Conservation (phyloP, 78 protist species). For the Isochrysis galbana region DNA sequence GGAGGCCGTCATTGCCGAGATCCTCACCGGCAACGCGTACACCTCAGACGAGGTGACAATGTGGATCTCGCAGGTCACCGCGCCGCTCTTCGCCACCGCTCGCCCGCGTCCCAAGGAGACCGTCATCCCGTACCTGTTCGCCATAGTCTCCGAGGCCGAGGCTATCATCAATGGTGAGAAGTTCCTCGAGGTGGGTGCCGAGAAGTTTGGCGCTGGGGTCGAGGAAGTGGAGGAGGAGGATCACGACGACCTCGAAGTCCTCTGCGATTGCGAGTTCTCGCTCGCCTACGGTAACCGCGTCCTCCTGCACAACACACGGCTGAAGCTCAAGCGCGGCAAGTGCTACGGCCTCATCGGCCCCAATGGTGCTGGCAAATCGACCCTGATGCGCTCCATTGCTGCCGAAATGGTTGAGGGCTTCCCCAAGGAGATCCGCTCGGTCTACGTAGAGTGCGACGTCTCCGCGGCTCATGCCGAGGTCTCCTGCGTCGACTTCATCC, state of each 20-base stretch:
- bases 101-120: neutral
- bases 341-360: slow-evolving; percentile 61
- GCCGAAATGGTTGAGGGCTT: slow-evolving; percentile 50
- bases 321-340: slow-evolving; percentile 52
- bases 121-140: neutral
- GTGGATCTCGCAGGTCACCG: neutral
- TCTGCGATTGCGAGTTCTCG: slow-evolving; percentile 65
- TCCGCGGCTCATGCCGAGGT: slow-evolving; percentile 59
- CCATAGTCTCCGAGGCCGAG: slow-evolving; percentile 25
- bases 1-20: slow-evolving; percentile 6
- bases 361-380: slow-evolving; percentile 62
- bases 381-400: slow-evolving; percentile 57
- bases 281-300: slow-evolving; percentile 70
- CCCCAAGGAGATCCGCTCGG: slow-evolving; percentile 62
- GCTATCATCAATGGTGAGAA: neutral
- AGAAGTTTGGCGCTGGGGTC: neutral
- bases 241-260: slow-evolving; percentile 66
- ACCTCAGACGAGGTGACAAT: neutral
- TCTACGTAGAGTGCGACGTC: slow-evolving; percentile 75
- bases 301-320: slow-evolving; percentile 65
- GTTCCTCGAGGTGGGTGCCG: slow-evolving; percentile 2
- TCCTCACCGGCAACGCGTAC: neutral
- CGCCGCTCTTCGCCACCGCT: slow-evolving; percentile 1
- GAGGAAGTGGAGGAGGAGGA: slow-evolving; percentile 35
- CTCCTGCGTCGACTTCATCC: slow-evolving; percentile 54